Evolutionary conservation across 345 rosid genomes (phyloP), one percentile per base, ranked within the genome.

Genomic region (Hevea brasiliensis): DNA sequence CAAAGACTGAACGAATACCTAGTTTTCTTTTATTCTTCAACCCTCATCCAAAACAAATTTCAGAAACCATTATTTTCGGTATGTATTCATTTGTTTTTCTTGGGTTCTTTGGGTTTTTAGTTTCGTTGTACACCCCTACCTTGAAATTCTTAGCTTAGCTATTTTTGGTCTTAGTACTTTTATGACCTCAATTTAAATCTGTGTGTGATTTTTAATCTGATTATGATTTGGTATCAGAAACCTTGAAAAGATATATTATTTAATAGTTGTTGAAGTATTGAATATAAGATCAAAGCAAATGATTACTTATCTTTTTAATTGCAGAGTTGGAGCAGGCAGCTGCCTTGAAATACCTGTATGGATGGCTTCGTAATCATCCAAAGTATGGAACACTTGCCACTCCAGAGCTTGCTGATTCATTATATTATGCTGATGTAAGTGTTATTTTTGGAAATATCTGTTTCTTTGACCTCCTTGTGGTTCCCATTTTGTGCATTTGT

Each of bases 311-410:
- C 42, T 79, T 72, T 61, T 68, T 75, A 68, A 57, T 32, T 79
- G 78, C 86, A 96, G 98, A 96, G 81, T 76, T 96, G 87, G 99
- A 96, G 85, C 99, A 96, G 84, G 72, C 89, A 82, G 87, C 97
- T 81, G 99, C 99, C 20, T 80, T 96, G 83, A 90, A 90, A 82
- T 96, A 91, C 82, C 80, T 96, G 44, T 86, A 90, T 74, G 99
- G 96, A 71, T 96, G 99, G 99, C 81, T 96, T 44, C 89, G 70
- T 37, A 83, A 93, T 89, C 99, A 96, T 75, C 89, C 97, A 0
- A 90, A 89, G 81, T 96, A 93, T 75, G 90, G 93, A 68, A 70
- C 87, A 57, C 88, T 96, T 65, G 87, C 95, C 1, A 71, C 87
- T 54, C 88, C 94, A 44, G 89, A 88, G 78, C 86, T 86, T 57